Conservation (phyloP, 768 basidiomycete genomes). For the Vararia minispora region DNA sequence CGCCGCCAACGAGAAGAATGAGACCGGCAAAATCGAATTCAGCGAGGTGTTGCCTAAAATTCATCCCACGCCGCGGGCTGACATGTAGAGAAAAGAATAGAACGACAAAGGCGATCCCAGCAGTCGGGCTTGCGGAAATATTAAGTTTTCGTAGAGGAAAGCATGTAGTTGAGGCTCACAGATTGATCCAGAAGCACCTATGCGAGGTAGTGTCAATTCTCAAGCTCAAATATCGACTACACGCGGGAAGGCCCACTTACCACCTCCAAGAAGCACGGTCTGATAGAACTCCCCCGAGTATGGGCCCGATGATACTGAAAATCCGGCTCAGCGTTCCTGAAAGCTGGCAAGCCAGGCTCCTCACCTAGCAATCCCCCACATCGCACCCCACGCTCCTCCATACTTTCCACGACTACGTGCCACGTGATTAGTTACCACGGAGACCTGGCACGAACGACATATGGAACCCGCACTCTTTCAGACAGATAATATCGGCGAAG, state of each 20-base stretch:
- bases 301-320: conserved; percentile 30
- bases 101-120: conserved; percentile 21
- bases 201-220: too few relatives aligned
- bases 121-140: conserved; percentile 22
- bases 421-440: too few relatives aligned
- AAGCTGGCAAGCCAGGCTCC: too few relatives aligned
- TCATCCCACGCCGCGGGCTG: conserved; percentile 22
- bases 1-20: conserved; percentile 21
- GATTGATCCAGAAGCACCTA: conserved; percentile 27
- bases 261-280: conserved; percentile 30
- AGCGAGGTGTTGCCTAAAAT: conserved; percentile 20
- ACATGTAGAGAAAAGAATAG: conserved; percentile 26
- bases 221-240: too few relatives aligned
- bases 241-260: too few relatives aligned
- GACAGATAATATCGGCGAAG: conserved; percentile 28
- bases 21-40: conserved; percentile 33
- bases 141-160: neutral
- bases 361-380: conserved; percentile 30
- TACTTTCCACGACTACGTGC: conserved; percentile 28
- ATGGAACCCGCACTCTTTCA: conserved; percentile 20
- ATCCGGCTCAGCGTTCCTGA: too few relatives aligned
- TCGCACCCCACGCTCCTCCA: conserved; percentile 25
- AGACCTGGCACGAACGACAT: neutral
- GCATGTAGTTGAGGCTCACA: conserved; percentile 17
- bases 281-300: conserved; percentile 26